These are phyloP conservation scores for Trichosporon asahii DNA, from an alignment of 1,284 basidiomycete species.

Conservation along the genomic window DNA sequence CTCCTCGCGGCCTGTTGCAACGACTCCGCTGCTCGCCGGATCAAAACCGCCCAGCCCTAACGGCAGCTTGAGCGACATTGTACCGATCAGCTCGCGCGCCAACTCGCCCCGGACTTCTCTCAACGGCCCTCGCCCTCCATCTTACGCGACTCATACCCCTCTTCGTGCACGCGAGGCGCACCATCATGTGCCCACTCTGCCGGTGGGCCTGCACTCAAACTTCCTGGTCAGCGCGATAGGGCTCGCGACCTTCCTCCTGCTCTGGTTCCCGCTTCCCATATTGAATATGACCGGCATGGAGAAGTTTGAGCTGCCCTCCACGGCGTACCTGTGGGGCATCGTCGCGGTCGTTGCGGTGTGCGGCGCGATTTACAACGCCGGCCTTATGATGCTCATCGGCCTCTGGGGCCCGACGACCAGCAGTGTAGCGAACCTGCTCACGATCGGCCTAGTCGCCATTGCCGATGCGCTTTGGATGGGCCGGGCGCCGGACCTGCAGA, in stretches of 20 bases:
- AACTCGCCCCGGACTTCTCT: constrained; percentile 7
- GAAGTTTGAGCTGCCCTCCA: constrained; percentile 35
- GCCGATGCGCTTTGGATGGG: constrained; percentile 48
- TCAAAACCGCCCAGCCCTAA: not conserved
- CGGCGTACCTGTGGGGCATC: constrained; percentile 25
- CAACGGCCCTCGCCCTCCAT: not conserved
- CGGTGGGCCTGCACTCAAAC: constrained; percentile 49
- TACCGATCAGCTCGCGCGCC: not conserved
- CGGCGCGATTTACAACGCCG: constrained; percentile 50
- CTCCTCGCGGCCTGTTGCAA: not conserved
- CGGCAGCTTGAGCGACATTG: not conserved
- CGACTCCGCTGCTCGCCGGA: not conserved
- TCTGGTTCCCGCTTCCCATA: constrained; percentile 48
- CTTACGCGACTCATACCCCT: not conserved
- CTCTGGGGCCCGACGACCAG: constrained; percentile 50
- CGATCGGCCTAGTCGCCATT: constrained; percentile 50
- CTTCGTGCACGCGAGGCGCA: not conserved
- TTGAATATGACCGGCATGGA: constrained; percentile 44
- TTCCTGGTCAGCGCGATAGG: constrained; percentile 50
- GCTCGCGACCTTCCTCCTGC: constrained; percentile 40
- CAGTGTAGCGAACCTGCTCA: constrained; percentile 50
- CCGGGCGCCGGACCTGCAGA: constrained; percentile 38
- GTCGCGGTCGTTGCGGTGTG: constrained; percentile 37
- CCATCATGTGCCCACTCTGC: constrained; percentile 28
- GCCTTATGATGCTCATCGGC: constrained; percentile 52